phyloP scores from a whole-genome alignment of 345 rosid species.

The Viola odorata region DNA sequence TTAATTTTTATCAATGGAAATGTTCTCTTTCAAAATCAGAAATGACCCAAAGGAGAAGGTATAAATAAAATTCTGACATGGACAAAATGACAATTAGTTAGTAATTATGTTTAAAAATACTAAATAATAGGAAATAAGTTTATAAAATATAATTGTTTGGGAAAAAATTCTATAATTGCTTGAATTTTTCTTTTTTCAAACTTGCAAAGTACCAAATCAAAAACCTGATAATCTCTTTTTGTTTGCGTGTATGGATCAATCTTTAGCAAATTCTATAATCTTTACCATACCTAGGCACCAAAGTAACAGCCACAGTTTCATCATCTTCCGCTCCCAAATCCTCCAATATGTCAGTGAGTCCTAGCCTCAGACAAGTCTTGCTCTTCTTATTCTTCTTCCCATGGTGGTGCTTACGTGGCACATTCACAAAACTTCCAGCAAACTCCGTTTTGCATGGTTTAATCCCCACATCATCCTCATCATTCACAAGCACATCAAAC shows the following conservation, averaged over 20 bases:
- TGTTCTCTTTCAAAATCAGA: too few species aligned
- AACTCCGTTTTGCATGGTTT: conserved; percentile 42
- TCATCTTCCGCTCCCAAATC: conserved; percentile 49
- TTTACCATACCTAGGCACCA: conserved; percentile 36
- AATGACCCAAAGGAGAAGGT: too few species aligned
- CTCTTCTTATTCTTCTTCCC: conserved; percentile 25
- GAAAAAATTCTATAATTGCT: too few species aligned
- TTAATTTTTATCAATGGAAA: too few species aligned
- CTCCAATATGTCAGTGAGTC: conserved; percentile 44
- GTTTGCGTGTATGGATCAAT: background rate
- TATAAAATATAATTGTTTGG: too few species aligned
- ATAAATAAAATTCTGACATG: too few species aligned
- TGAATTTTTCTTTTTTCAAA: background rate
- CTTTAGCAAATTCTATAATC: background rate
- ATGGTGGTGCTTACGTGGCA: conserved; percentile 45
- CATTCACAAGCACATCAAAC: conserved; percentile 47
- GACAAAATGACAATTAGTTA: too few species aligned
- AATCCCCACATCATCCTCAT: conserved; percentile 29
- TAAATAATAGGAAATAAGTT: too few species aligned
- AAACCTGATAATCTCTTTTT: background rate
- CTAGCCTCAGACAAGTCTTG: conserved; percentile 35
- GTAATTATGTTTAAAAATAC: too few species aligned
- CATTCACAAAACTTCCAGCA: conserved; percentile 49
- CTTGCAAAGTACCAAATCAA: background rate
- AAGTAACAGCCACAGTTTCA: conserved; percentile 41